Conservation (phyloP, 768 basidiomycete species). For the Pluteus cervinus region DNA sequence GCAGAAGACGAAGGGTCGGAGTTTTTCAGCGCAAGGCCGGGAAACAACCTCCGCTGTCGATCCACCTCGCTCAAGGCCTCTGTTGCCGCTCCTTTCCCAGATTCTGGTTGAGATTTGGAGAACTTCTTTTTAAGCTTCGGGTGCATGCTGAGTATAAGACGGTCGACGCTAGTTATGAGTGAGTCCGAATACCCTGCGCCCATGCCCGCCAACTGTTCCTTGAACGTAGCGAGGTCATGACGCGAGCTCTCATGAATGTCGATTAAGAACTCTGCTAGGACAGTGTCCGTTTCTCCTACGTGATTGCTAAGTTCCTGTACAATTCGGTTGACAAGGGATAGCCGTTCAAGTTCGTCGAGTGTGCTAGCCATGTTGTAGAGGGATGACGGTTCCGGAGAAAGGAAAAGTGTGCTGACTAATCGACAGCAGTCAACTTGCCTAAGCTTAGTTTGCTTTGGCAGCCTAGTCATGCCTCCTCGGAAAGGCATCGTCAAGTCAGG, state of each 20-base stretch:
- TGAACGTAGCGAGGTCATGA: constrained; percentile 70
- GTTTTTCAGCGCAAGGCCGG: constrained; percentile 82
- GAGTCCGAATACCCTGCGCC: constrained; percentile 87
- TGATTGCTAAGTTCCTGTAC: constrained; percentile 92
- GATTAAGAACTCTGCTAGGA: constrained; percentile 93
- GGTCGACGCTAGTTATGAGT: constrained; percentile 89
- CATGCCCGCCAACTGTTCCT: constrained; percentile 65
- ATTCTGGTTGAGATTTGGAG: constrained; percentile 29
- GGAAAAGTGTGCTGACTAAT: neutral
- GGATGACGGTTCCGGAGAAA: constrained; percentile 6
- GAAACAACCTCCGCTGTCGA: constrained; percentile 81
- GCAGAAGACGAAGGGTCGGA: constrained; percentile 54
- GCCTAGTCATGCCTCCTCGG: constrained; percentile 49
- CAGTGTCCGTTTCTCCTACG: constrained; percentile 80
- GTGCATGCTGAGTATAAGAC: constrained; percentile 90
- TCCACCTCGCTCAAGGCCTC: constrained; percentile 53
- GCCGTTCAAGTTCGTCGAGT: constrained; percentile 87
- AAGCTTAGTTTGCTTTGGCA: constrained; percentile 3
- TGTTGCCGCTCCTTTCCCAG: constrained; percentile 29
- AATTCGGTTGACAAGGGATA: constrained; percentile 88
- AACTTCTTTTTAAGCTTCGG: constrained; percentile 88
- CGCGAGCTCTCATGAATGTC: constrained; percentile 81
- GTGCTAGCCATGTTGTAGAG: constrained; percentile 47
- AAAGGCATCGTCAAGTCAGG: constrained; percentile 83
- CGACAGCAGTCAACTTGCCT: constrained; percentile 8